These are phyloP conservation scores for Gryganskiella cystojenkinii DNA, from an alignment of 192 early-diverging fungal genomes.

Conservation along the genomic window DNA sequence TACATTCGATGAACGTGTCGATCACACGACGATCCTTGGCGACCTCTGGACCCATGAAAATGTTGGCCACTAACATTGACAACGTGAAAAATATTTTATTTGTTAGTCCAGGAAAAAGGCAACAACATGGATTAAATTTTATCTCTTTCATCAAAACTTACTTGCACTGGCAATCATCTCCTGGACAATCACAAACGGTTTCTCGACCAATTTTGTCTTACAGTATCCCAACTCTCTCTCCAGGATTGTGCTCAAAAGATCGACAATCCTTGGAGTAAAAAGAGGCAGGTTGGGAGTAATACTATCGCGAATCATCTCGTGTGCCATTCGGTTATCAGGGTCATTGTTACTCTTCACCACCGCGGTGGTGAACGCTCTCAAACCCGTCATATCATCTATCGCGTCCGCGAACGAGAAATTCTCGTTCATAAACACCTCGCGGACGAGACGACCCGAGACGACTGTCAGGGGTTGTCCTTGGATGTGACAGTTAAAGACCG, in stretches of 20 bases:
- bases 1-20: slow-evolving; percentile 34
- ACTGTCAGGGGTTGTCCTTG: slow-evolving; percentile 24
- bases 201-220: slow-evolving; percentile 20
- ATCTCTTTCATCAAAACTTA: slow-evolving; percentile 5
- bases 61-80: slow-evolving; percentile 25
- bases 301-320: slow-evolving; percentile 38
- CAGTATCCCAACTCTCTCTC: slow-evolving; percentile 21
- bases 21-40: slow-evolving; percentile 22
- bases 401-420: slow-evolving; percentile 30
- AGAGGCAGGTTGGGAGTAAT: slow-evolving; percentile 49
- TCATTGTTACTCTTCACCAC: slow-evolving; percentile 23
- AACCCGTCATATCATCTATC: slow-evolving; percentile 16
- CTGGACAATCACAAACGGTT: slow-evolving; percentile 33
- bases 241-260: slow-evolving; percentile 3
- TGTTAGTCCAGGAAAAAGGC: too few relatives aligned
- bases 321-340: slow-evolving; percentile 5
- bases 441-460: slow-evolving; percentile 34
- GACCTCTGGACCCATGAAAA: slow-evolving; percentile 37
- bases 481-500: slow-evolving; percentile 31
- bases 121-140: background rate
- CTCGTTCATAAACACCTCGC: slow-evolving; percentile 53
- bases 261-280: slow-evolving; percentile 48
- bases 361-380: slow-evolving; percentile 10
- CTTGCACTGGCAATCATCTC: slow-evolving; percentile 54
- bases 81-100: background rate